A percentile compares a stretch with the other conserved stretches of the same genome.
Conservation (phyloP, 106 monocot genomes). For the Dendrobium catenatum region DNA sequence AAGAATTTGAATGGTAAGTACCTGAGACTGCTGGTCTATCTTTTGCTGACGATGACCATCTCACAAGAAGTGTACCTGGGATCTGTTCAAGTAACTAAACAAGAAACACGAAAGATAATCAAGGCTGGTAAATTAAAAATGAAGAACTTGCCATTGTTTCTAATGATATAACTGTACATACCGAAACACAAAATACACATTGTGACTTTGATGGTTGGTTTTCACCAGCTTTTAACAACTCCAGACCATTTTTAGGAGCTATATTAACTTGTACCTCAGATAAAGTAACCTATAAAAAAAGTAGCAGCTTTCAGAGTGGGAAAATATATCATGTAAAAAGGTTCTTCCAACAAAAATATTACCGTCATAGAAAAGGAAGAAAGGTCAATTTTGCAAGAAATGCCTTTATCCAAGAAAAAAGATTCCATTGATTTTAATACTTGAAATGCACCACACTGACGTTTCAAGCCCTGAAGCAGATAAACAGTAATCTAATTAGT, state of each 20-base stretch:
- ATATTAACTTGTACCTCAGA: neutral
- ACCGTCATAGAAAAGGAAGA: neutral
- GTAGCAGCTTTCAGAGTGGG: neutral
- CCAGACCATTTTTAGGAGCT: neutral
- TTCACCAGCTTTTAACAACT: neutral
- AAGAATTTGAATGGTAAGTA: neutral
- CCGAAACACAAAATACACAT: slow-evolving; percentile 4
- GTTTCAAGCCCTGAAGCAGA: neutral
- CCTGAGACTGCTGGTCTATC: slow-evolving; percentile 2
- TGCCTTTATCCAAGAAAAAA: neutral
- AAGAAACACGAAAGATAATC: neutral
- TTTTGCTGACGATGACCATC: slow-evolving; percentile 1
- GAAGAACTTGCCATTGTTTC: neutral
- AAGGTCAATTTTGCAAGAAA: slow-evolving; percentile 1
- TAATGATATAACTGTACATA: neutral
- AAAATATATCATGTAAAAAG: neutral
- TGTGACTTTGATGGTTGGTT: neutral
- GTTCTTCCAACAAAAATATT: neutral
- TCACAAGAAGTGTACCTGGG: slow-evolving; percentile 2
- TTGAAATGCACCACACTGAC: neutral
- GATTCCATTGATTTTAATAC: slow-evolving; percentile 1
- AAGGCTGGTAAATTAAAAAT: neutral
- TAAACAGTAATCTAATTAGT: neutral
- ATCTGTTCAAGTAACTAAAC: slow-evolving; percentile 5
- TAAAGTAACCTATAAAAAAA: neutral